A percentile compares a stretch with the other conserved stretches of the same genome.
Evolutionary conservation across 108 stramenopile species (phyloP).

Genomic region (Nitzschia putrida): DNA sequence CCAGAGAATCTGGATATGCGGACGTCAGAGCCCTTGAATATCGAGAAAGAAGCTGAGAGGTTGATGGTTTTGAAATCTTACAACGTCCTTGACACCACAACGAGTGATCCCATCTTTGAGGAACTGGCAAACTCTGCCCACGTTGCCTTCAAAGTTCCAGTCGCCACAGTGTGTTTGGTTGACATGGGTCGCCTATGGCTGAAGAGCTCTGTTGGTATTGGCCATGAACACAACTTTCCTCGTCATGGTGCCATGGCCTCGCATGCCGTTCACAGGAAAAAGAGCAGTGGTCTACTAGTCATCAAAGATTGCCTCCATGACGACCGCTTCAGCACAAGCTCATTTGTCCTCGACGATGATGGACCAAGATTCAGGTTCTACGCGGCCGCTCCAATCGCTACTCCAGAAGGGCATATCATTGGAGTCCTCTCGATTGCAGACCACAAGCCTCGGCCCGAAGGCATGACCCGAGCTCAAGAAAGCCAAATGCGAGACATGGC

Average conservation of each 20-base stretch:
- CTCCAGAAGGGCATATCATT: constrained; percentile 5
- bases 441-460: background rate
- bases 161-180: background rate
- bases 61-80: constrained; percentile 52
- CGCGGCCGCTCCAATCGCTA: background rate
- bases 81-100: constrained; percentile 51
- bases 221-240: background rate
- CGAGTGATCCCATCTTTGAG: constrained; percentile 5
- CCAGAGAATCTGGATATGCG: constrained; percentile 2
- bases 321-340: background rate
- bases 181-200: background rate
- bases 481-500: constrained; percentile 4
- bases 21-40: constrained; percentile 14
- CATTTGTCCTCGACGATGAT: background rate
- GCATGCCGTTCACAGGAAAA: background rate
- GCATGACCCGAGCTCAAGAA: background rate
- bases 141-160: background rate
- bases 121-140: background rate
- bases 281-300: background rate
- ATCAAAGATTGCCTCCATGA: background rate
- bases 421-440: constrained; percentile 11
- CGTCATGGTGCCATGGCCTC: background rate
- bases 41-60: constrained; percentile 49
- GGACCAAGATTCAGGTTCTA: background rate
- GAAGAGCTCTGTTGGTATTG: background rate